These are phyloP conservation scores for Citrus reticulata DNA, from an alignment of 345 rosid species.

Conservation along the genomic window DNA sequence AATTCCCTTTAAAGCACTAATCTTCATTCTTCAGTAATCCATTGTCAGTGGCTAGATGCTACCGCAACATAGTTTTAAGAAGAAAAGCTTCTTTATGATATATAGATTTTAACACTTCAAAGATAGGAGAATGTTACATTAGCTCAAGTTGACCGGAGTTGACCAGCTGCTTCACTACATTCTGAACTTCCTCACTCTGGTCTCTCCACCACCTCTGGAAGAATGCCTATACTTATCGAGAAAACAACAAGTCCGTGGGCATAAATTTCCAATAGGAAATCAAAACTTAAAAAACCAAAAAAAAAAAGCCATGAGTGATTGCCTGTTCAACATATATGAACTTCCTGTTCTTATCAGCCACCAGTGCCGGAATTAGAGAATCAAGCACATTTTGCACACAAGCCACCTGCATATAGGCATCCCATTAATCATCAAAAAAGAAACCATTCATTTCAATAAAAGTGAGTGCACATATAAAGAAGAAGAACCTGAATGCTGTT, in stretches of 20 bases:
- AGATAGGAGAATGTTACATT: constrained; percentile 24
- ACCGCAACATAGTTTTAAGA: not conserved
- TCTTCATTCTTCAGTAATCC: not conserved
- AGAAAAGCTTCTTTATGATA: not conserved
- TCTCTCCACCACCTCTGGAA: constrained; percentile 62
- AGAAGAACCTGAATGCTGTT: constrained; percentile 49
- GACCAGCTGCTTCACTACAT: constrained; percentile 34
- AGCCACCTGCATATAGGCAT: constrained; percentile 35
- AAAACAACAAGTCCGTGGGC: not conserved
- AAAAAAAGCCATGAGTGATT: not conserved
- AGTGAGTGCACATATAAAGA: not conserved
- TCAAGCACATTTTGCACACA: constrained; percentile 53
- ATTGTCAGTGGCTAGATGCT: not conserved
- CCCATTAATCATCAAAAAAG: not conserved
- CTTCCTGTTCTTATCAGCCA: constrained; percentile 51
- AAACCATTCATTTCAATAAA: not conserved
- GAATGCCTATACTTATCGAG: constrained; percentile 35
- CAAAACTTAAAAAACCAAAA: not conserved
- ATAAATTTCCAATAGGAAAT: not conserved
- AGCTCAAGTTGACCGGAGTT: constrained; percentile 48
- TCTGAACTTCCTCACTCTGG: constrained; percentile 36
- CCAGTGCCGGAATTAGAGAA: constrained; percentile 45
- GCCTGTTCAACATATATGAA: constrained; percentile 58
- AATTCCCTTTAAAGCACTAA: not conserved
- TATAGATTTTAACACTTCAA: not conserved